Base-by-base conservation (phyloP, 208 protist genomes). In the Leishmania arabica region DNA sequence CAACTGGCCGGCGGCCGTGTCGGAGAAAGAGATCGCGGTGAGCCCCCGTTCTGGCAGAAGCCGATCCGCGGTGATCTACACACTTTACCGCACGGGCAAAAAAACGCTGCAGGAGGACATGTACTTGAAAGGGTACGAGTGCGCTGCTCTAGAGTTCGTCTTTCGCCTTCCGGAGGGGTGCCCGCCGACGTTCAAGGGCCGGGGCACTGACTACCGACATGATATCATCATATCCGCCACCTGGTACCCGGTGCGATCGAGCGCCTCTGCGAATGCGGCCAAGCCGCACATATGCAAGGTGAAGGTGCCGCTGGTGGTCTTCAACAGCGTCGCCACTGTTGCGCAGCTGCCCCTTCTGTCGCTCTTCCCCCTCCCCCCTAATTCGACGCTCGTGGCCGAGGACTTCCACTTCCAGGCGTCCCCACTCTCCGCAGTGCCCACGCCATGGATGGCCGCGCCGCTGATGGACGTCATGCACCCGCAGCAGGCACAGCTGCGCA, bases 91-190 rank as follows among this genome's bases (percentile, higher is more conserved):
- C 54, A 82, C 78, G 5, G 78, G 78, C 2, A 82, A 74, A 64
- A 74, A 71, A 66, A 47, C n/a, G 3, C 66, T 86, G 66, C 77
- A 54, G 72, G 64, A 79, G 42, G 77, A 79, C 2, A 45, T 80
- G 31, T 53, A 56, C 31, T 65, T 86, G 78, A 73, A 60, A 19
- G 56, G 78, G 17, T 72, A 86, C 49, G 79, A 91, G 65, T 87
- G 78, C 45, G 65, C 56, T 0, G 77, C 82, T 45, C 24, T 86
- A 49, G 82, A 86, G 82, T 86, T 86, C 62, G 47, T 72, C n/a
- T 87, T 94, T 64, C 78, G 84, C 27, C 79, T 96, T 8, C 92
- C 90, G 0, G 90, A 92, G 17, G 79, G 78, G 47, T 83, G 84
- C 5, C 88, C 92, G 31, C 84, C 92, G 24, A 91, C 89, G 3